phyloP scores from a whole-genome alignment of 176 grass and related monocot species.

The Triticum timopheevii region DNA sequence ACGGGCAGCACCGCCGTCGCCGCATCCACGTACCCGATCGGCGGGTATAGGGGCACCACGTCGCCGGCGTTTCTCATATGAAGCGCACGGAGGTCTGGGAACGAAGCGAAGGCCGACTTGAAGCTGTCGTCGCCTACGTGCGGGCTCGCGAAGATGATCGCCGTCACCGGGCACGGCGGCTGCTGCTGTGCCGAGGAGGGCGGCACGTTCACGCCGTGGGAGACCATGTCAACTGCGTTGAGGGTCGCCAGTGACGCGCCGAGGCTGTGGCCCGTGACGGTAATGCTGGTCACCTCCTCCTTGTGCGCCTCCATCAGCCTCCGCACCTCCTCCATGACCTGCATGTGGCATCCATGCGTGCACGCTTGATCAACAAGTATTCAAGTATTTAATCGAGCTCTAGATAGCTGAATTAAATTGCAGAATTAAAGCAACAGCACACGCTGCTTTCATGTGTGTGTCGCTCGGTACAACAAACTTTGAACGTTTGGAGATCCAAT shows the following conservation, averaged over 20 bases:
- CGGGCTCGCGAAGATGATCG: conserved; percentile 75
- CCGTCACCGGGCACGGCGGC: conserved; percentile 55
- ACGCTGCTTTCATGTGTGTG: background rate
- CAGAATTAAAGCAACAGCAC: background rate
- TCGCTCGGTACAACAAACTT: conserved; percentile 2
- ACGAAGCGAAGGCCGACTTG: conserved; percentile 12
- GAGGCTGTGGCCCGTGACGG: conserved; percentile 82
- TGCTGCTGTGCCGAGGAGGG: background rate
- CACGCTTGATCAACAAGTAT: background rate
- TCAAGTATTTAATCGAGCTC: background rate
- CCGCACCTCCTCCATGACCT: conserved; percentile 61
- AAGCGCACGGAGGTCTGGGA: conserved; percentile 43
- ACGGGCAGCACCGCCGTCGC: conserved; percentile 51
- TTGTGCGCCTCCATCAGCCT: conserved; percentile 58
- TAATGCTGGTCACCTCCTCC: conserved; percentile 88
- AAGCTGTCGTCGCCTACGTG: conserved; percentile 64
- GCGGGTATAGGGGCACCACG: conserved; percentile 63
- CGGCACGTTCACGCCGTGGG: conserved; percentile 43
- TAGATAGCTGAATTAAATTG: background rate
- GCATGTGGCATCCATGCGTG: background rate
- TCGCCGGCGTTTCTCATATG: conserved; percentile 62
- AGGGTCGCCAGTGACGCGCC: conserved; percentile 75
- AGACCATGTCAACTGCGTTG: conserved; percentile 66
- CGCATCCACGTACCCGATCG: conserved; percentile 50
- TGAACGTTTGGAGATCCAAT: background rate